Percentiles rank a stretch among this genome's conserved stretches.
These are phyloP conservation scores for Aspergillus saccharolyticus DNA, from an alignment of 495 filamentous ascomycete species.

Conservation along the genomic window DNA sequence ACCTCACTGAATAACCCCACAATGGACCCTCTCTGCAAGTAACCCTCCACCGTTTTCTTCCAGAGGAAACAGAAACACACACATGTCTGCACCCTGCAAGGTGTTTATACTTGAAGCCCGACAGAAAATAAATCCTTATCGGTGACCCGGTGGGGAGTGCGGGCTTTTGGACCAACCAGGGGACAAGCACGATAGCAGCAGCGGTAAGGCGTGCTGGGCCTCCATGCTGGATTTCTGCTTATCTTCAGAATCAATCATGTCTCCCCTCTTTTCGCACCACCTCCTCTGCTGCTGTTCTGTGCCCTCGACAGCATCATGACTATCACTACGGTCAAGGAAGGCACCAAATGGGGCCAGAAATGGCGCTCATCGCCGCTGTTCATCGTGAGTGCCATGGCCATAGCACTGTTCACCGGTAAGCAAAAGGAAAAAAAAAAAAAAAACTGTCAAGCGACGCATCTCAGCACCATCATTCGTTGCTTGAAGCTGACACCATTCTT, in stretches of 20 bases:
- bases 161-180: background rate
- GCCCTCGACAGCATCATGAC: constrained; percentile 3
- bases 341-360: constrained; percentile 10
- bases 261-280: background rate
- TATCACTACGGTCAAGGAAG: background rate
- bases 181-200: background rate
- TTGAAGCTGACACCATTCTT: background rate
- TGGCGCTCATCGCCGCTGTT: constrained; percentile 25
- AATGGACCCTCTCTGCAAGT: too few relatives aligned
- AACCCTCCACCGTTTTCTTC: too few relatives aligned
- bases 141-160: background rate
- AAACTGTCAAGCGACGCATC: too few relatives aligned
- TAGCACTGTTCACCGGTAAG: constrained; percentile 22
- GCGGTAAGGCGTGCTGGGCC: background rate
- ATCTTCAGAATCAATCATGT: background rate
- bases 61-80: background rate
- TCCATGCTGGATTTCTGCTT: background rate
- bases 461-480: too few relatives aligned
- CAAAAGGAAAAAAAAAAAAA: background rate
- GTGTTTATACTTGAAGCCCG: background rate
- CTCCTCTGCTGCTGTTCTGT: background rate
- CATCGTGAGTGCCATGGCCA: constrained; percentile 21
- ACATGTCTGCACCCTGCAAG: background rate
- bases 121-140: background rate
- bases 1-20: too few relatives aligned